Percentiles rank a stretch among this genome's conserved stretches.
phyloP scores from a whole-genome alignment of 257 asterid genomes.

The Solanum pennellii region DNA sequence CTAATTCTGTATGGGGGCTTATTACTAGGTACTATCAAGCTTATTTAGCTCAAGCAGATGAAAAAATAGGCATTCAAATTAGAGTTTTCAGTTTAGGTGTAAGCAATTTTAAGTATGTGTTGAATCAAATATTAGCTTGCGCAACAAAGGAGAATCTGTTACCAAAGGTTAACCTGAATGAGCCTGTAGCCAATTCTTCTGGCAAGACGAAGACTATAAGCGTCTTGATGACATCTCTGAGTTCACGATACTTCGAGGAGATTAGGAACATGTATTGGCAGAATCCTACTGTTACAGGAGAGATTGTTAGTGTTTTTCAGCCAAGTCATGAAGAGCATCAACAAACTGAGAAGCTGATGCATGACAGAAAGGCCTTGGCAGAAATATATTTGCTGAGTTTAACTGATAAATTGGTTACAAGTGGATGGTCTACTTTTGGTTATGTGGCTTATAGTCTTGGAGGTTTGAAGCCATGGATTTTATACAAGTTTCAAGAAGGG shows the following conservation, averaged over 20 bases:
- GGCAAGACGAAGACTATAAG: slow-evolving; percentile 22
- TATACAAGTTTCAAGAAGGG: slow-evolving; percentile 39
- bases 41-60: slow-evolving; percentile 45
- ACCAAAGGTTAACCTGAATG: slow-evolving; percentile 21
- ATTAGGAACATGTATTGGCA: slow-evolving; percentile 53
- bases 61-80: slow-evolving; percentile 49
- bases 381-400: slow-evolving; percentile 72
- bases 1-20: slow-evolving; percentile 65
- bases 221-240: slow-evolving; percentile 47
- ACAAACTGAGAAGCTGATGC: slow-evolving; percentile 38
- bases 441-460: slow-evolving; percentile 88
- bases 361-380: slow-evolving; percentile 64
- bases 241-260: slow-evolving; percentile 40
- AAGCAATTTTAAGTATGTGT: slow-evolving; percentile 31
- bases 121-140: slow-evolving; percentile 55
- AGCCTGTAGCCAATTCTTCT: background rate
- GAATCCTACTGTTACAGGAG: slow-evolving; percentile 48
- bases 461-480: slow-evolving; percentile 70
- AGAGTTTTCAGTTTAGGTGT: slow-evolving; percentile 28
- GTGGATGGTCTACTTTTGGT: slow-evolving; percentile 76
- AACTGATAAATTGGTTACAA: slow-evolving; percentile 62
- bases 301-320: slow-evolving; percentile 42
- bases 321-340: slow-evolving; percentile 62
- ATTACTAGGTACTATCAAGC: slow-evolving; percentile 49
- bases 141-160: slow-evolving; percentile 33